Conservation (phyloP, 139 green algal genomes). For the Protoeuglena noctilucae region DNA sequence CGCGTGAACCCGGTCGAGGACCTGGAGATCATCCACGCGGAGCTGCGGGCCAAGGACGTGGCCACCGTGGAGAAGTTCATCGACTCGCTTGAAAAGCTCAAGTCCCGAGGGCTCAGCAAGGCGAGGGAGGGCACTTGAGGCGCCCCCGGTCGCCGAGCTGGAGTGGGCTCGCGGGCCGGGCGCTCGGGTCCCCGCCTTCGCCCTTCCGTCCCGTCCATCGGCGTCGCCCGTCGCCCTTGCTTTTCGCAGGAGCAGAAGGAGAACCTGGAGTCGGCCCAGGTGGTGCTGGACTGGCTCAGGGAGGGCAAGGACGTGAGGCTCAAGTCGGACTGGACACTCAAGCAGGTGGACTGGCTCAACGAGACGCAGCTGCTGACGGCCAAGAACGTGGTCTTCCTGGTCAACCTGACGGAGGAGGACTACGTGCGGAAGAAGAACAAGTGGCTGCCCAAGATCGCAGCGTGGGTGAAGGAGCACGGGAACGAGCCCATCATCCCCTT, state of each 20-base stretch:
- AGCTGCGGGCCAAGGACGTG: slow-evolving; percentile 69
- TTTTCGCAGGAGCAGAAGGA: slow-evolving; percentile 82
- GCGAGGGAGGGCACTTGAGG: no score
- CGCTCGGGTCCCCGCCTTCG: no score
- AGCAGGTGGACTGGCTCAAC: slow-evolving; percentile 77
- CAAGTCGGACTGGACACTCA: slow-evolving; percentile 57
- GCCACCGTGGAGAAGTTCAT: slow-evolving; percentile 25
- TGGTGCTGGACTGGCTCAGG: slow-evolving; percentile 41
- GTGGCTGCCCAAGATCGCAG: slow-evolving; percentile 84
- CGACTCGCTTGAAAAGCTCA: neutral
- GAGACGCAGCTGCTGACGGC: slow-evolving; percentile 57
- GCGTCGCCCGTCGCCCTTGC: no score
- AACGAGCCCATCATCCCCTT: slow-evolving; percentile 91
- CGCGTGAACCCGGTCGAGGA: slow-evolving; percentile 88
- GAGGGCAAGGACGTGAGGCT: slow-evolving; percentile 63
- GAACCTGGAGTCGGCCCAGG: slow-evolving; percentile 41
- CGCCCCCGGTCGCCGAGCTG: no score
- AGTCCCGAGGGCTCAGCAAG: slow-evolving; percentile 1
- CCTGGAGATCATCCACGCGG: slow-evolving; percentile 89
- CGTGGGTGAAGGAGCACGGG: slow-evolving; percentile 75
- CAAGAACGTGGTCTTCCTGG: slow-evolving; percentile 93
- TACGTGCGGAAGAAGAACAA: slow-evolving; percentile 98
- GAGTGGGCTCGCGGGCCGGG: no score
- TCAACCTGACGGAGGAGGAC: slow-evolving; percentile 80
- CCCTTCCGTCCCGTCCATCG: no score